Percentiles rank a stretch among this genome's conserved stretches.
Conservation (phyloP, 352 stramenopile genomes). For the Globisporangium cederbergense region DNA sequence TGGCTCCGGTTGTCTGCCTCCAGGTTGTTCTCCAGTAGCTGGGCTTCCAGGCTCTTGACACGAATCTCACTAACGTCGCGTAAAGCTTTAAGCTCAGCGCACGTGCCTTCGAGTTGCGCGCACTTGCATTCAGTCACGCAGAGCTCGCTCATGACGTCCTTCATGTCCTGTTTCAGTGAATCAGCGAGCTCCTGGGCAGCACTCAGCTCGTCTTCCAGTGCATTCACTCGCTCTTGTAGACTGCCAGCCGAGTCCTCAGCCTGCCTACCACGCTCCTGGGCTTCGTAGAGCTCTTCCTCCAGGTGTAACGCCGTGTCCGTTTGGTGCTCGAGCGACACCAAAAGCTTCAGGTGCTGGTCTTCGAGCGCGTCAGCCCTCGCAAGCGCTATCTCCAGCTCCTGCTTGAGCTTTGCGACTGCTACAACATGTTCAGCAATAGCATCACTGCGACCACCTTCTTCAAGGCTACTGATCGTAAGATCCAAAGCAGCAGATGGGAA, state of each 20-base stretch:
- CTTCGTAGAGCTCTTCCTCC: conserved; percentile 12
- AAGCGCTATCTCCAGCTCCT: conserved; percentile 13
- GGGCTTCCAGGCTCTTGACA: background rate
- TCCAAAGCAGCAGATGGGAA: background rate
- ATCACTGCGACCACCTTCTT: background rate
- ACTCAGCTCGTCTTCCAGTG: background rate
- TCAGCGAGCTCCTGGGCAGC: background rate
- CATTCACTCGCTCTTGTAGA: conserved; percentile 6
- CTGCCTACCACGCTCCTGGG: background rate
- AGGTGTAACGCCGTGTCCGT: conserved; percentile 10
- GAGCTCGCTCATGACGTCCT: conserved; percentile 17
- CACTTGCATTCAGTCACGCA: conserved; percentile 14
- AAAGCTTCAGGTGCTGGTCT: conserved; percentile 20
- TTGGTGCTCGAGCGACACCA: conserved; percentile 16
- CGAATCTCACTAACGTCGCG: background rate
- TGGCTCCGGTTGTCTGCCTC: background rate
- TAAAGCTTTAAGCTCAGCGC: background rate
- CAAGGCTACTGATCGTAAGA: background rate
- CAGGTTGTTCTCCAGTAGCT: background rate
- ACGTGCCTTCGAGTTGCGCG: conserved; percentile 4
- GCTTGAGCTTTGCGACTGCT: background rate
- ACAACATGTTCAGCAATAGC: too few species aligned
- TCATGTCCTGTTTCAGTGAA: conserved; percentile 12
- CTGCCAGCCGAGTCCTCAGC: conserved; percentile 7
- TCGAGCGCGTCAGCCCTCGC: conserved; percentile 12